These are phyloP conservation scores for Kregervanrija pseudodelftensis DNA, from an alignment of 805 yeast species.

Conservation along the genomic window DNA sequence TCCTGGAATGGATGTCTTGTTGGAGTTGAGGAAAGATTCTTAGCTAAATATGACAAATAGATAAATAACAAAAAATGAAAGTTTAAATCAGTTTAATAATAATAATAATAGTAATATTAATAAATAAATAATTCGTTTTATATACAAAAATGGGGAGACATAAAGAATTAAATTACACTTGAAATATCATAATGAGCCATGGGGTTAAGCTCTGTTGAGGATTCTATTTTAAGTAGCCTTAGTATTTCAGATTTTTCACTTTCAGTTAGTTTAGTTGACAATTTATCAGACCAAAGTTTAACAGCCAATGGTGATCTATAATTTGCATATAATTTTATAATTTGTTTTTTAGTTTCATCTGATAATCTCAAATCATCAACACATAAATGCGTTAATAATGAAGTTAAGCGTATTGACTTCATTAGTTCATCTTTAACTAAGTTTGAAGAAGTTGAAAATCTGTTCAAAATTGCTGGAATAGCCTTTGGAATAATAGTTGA, in stretches of 20 bases:
- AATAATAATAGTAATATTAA: not conserved
- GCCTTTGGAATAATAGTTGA: too few relatives aligned
- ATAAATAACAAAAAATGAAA: not conserved
- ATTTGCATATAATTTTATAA: constrained; percentile 15
- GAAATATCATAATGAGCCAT: not conserved
- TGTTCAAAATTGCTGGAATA: too few relatives aligned
- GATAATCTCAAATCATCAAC: constrained; percentile 9
- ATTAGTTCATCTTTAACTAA: too few relatives aligned
- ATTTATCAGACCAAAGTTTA: constrained; percentile 13
- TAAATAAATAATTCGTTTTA: not conserved
- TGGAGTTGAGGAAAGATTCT: constrained; percentile 55
- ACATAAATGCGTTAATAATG: constrained; percentile 11
- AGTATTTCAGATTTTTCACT: constrained; percentile 8
- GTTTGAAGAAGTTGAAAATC: too few relatives aligned
- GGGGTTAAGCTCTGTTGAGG: not conserved
- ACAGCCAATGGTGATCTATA: constrained; percentile 22
- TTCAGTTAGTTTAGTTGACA: constrained; percentile 2
- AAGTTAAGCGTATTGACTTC: constrained; percentile 16
- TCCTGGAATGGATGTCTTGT: constrained; percentile 34
- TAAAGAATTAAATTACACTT: not conserved
- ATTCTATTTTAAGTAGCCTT: not conserved
- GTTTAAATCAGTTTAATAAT: not conserved
- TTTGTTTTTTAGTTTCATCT: constrained; percentile 7
- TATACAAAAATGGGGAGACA: not conserved
- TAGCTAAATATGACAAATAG: constrained; percentile 6